A percentile compares a stretch with the other conserved stretches of the same genome.
Evolutionary conservation across 108 stramenopile genomes (phyloP).

Genomic region (Fistulifera solaris): DNA sequence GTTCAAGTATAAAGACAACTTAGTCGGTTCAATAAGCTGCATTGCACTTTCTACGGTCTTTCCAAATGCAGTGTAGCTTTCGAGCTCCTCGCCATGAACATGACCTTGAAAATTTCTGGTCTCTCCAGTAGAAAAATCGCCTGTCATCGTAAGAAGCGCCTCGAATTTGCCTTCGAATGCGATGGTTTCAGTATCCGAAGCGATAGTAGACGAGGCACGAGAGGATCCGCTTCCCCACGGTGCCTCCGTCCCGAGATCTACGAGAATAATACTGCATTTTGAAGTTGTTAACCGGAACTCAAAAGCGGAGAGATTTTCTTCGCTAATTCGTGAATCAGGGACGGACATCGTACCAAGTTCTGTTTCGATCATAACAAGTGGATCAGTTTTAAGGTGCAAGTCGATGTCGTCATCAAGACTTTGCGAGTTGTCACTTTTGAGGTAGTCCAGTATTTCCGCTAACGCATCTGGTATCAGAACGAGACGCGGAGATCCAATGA

Average conservation of each 20-base stretch:
- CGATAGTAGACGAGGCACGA: neutral
- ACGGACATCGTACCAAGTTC: neutral
- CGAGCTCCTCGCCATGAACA: slow-evolving; percentile 52
- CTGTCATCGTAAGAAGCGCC: slow-evolving; percentile 14
- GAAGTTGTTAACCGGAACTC: slow-evolving; percentile 8
- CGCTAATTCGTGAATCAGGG: neutral
- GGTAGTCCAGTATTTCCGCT: slow-evolving; percentile 49
- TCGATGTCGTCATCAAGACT: neutral
- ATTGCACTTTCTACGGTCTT: slow-evolving; percentile 46
- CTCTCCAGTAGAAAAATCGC: slow-evolving; percentile 20
- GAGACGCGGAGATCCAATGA: slow-evolving; percentile 66
- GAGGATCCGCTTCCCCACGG: neutral
- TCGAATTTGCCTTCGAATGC: slow-evolving; percentile 59
- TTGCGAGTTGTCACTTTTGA: slow-evolving; percentile 6
- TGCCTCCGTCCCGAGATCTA: slow-evolving; percentile 28
- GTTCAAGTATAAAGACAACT: slow-evolving; percentile 43
- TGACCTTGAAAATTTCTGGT: slow-evolving; percentile 30
- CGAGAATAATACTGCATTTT: slow-evolving; percentile 38
- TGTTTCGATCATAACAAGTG: no score
- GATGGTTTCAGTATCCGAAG: slow-evolving; percentile 46
- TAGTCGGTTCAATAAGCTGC: slow-evolving; percentile 72
- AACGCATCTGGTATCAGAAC: slow-evolving; percentile 70
- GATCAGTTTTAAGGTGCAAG: no score
- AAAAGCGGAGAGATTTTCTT: neutral
- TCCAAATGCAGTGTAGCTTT: slow-evolving; percentile 77